phyloP scores from a whole-genome alignment of 129 eudicot species.

The Deinandra increscens region DNA sequence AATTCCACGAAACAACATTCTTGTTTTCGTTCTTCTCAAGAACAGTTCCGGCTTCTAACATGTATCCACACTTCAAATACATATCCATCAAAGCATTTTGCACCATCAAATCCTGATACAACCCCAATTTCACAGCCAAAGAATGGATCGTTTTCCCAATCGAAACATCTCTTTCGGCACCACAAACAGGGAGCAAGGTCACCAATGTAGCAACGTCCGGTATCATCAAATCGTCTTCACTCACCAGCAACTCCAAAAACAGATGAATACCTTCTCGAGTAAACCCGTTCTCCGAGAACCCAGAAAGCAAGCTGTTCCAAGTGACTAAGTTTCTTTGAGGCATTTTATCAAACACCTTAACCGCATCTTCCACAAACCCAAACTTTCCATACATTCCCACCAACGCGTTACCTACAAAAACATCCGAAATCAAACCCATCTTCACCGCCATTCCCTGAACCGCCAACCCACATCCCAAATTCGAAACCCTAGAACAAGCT shows the following conservation, averaged over 20 bases:
- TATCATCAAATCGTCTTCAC: conserved; percentile 21
- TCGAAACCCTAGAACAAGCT: conserved; percentile 42
- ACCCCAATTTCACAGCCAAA: conserved; percentile 46
- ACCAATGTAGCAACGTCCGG: conserved; percentile 61
- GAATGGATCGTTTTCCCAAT: conserved; percentile 47
- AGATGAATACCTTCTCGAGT: conserved; percentile 31
- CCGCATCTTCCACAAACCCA: conserved; percentile 44
- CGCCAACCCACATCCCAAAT: conserved; percentile 33
- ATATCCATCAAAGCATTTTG: conserved; percentile 58
- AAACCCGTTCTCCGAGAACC: conserved; percentile 35
- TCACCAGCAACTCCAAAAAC: conserved; percentile 36
- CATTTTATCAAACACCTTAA: conserved; percentile 42
- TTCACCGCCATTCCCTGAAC: conserved; percentile 58
- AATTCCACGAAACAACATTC: conserved; percentile 71
- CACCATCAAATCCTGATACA: conserved; percentile 43
- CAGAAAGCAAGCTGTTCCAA: conserved; percentile 55
- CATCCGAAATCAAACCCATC: conserved; percentile 44
- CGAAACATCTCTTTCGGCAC: conserved; percentile 29
- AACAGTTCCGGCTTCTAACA: conserved; percentile 37
- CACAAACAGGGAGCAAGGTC: conserved; percentile 49
- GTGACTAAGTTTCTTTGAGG: conserved; percentile 52
- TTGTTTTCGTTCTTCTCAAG: conserved; percentile 40
- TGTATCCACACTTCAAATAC: conserved; percentile 57
- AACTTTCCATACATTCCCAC: conserved; percentile 46
- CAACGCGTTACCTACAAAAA: conserved; percentile 56